A percentile compares a stretch with the other conserved stretches of the same genome.
These are phyloP conservation scores for Pseudodiploospora longispora DNA, from an alignment of 2,329 filamentous ascomycete species.

Conservation along the genomic window DNA sequence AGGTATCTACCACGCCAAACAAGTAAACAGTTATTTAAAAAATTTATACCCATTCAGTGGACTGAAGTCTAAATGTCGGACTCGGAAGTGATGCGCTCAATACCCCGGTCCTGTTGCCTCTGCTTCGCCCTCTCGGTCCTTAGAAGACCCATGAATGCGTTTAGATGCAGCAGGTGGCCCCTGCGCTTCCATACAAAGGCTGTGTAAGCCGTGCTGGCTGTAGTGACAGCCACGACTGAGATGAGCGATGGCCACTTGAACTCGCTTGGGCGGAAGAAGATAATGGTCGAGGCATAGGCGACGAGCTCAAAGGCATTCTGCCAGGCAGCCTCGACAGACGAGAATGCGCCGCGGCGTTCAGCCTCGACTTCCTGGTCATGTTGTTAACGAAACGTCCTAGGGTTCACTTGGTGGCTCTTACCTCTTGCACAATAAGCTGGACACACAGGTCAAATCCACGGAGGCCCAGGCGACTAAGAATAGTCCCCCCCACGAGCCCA, in stretches of 20 bases:
- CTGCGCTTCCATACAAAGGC: conserved; percentile 3
- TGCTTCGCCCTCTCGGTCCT: neutral
- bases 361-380: conserved; percentile 42
- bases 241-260: conserved; percentile 57
- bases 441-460: conserved; percentile 55
- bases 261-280: conserved; percentile 53
- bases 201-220: conserved; percentile 3
- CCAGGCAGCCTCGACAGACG: conserved; percentile 56
- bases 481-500: conserved; percentile 41
- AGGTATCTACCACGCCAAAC: too few species aligned
- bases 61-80: neutral
- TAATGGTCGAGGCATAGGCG: conserved; percentile 57
- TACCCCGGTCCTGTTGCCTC: neutral
- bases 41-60: too few species aligned
- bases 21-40: too few species aligned
- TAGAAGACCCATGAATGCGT: neutral
- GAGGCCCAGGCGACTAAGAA: conserved; percentile 51
- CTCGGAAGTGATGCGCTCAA: neutral
- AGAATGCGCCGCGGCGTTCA: conserved; percentile 58
- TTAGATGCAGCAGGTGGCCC: conserved; percentile 5
- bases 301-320: conserved; percentile 65
- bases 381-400: too few species aligned
- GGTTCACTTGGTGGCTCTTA: conserved; percentile 21
- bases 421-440: conserved; percentile 55
- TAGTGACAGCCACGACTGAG: conserved; percentile 1